Base-by-base conservation (phyloP, 805 yeast genomes). In the Clavispora santaluciae region DNA sequence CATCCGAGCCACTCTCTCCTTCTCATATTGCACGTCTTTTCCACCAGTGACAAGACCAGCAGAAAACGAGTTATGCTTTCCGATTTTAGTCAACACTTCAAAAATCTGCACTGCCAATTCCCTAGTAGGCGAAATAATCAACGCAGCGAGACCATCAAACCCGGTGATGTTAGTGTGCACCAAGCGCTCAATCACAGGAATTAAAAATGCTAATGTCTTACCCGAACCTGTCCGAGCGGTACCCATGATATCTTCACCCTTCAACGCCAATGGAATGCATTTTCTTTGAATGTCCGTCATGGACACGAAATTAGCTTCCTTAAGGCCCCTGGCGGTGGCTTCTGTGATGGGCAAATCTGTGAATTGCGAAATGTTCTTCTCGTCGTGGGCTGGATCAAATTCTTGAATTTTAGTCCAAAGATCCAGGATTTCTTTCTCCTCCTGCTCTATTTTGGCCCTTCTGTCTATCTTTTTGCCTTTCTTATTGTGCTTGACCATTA, bases 11-110 rank as follows among this genome's bases (percentile, higher is more conserved):
- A 89, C 77, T 57, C 97, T 76, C 39, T 86, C 95, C 46, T 78
- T 76, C 60, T 89, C 97, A 51, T 73, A 85, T 44, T 78, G 76
- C 22, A 85, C 84, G 57, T 88, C 95, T 57, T 90, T 88, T 28
- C 97, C 97, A 37, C 97, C 97, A 54, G 90, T 89, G 9, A 90
- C 91, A 44, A 89, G 68, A 44, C 96, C 96, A 1, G 96, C 96
- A 6, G 95, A 83, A 45, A 89, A 82, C 3, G 79, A 66, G 50
- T 81, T 82, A 50, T 77, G 71, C 34, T 80, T 76, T 17, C 96
- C 97, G 39, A 89, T 81, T 51, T 81, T 84, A n/a, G 81, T 70
- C 45, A 89, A 64, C 4, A 89, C 96, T 55, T 88, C 95, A 54
- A 89, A 89, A 20, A 83, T 89, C 63, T 89, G 97, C 47, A 87